These are phyloP conservation scores for Discostella stelligeroides DNA, from an alignment of 108 stramenopile genomes.

Conservation along the genomic window DNA sequence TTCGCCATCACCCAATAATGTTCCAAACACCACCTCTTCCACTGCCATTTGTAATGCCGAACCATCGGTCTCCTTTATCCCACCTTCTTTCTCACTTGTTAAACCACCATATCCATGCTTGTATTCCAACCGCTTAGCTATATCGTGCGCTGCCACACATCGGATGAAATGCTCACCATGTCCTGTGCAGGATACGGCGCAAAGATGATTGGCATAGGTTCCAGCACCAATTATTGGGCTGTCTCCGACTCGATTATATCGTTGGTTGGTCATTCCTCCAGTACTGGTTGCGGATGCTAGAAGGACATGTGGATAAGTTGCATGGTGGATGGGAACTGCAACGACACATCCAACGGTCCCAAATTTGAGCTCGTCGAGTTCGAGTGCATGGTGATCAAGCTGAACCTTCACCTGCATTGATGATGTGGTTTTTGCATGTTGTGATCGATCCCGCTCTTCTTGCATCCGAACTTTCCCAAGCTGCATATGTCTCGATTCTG, in stretches of 20 bases:
- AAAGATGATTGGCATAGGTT: constrained; percentile 39
- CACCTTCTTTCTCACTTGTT: background rate
- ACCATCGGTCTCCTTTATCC: background rate
- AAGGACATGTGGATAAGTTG: background rate
- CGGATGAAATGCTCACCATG: constrained; percentile 46
- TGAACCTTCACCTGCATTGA: constrained; percentile 29
- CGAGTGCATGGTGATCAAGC: constrained; percentile 34
- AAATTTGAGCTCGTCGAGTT: constrained; percentile 23
- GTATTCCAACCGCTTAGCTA: constrained; percentile 38
- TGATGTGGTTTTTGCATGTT: background rate
- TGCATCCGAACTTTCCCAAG: constrained; percentile 18
- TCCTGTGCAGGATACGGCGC: constrained; percentile 44
- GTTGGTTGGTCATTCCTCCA: constrained; percentile 44
- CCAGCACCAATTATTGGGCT: constrained; percentile 44
- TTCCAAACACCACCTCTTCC: constrained; percentile 32
- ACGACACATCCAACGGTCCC: constrained; percentile 47
- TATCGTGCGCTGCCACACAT: constrained; percentile 42
- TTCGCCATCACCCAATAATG: constrained; percentile 16
- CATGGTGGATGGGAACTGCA: background rate
- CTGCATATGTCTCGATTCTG: constrained; percentile 31
- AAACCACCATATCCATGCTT: constrained; percentile 23
- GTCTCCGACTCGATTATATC: constrained; percentile 35
- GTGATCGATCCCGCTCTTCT: background rate
- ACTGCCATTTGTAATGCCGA: constrained; percentile 27
- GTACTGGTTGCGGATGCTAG: constrained; percentile 48